Conservation (phyloP, 176 grass and related monocot genomes). For the Lolium rigidum region DNA sequence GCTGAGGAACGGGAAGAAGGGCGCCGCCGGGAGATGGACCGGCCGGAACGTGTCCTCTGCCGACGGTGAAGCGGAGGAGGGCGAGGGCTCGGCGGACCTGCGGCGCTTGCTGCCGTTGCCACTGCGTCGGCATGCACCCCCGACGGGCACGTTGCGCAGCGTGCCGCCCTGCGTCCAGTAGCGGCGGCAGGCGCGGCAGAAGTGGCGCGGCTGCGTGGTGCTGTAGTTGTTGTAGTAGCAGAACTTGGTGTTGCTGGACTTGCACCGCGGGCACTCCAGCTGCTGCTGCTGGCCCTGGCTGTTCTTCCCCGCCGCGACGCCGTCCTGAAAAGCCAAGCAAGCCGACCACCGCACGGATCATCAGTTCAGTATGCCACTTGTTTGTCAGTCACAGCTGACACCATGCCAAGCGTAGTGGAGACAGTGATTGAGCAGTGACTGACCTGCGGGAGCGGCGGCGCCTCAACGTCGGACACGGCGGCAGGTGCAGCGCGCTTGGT, state of each 20-base stretch:
- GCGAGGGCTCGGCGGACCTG: conserved; percentile 26
- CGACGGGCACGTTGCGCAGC: conserved; percentile 85
- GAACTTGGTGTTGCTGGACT: conserved; percentile 70
- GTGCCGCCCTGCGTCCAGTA: conserved; percentile 93
- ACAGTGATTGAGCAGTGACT: background rate
- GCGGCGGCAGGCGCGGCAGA: conserved; percentile 69
- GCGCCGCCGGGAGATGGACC: background rate
- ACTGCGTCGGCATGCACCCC: conserved; percentile 53
- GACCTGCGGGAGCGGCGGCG: conserved; percentile 23
- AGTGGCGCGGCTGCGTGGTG: conserved; percentile 85
- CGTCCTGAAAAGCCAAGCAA: no score
- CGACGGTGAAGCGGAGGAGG: background rate
- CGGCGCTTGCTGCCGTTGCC: conserved; percentile 55
- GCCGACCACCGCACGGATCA: no score
- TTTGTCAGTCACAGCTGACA: no score
- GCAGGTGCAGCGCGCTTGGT: conserved; percentile 27
- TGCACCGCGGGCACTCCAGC: conserved; percentile 61
- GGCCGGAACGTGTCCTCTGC: background rate
- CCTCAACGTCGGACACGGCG: conserved; percentile 24
- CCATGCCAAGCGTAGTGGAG: no score
- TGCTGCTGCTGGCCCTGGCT: conserved; percentile 19
- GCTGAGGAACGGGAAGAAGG: conserved; percentile 47
- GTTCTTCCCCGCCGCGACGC: background rate
- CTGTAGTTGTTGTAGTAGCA: conserved; percentile 86
- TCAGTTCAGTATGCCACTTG: no score